Evolutionary conservation across 352 stramenopile species (phyloP).

Genomic region (Aphanomyces astaci): DNA sequence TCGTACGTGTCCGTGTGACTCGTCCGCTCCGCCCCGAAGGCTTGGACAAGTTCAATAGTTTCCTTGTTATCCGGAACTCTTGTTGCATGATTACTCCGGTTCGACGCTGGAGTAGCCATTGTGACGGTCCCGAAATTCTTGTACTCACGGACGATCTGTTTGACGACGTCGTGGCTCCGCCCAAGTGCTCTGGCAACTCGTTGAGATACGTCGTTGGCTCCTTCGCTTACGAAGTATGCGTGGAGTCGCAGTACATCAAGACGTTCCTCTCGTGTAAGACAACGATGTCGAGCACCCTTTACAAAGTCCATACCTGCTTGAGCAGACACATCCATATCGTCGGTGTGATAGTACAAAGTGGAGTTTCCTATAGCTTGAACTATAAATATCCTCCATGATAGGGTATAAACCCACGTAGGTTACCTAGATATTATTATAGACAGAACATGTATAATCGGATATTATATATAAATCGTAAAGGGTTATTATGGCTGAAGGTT

Average conservation of each 20-base stretch:
- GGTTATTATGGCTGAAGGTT: neutral
- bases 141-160: neutral
- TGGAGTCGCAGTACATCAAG: neutral
- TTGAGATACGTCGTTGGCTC: neutral
- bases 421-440: neutral
- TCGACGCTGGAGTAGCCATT: neutral
- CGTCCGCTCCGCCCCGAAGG: neutral
- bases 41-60: neutral
- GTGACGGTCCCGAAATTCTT: neutral
- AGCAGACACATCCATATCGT: neutral
- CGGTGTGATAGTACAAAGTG: neutral
- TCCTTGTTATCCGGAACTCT: neutral
- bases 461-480: neutral
- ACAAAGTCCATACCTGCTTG: neutral
- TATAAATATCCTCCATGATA: neutral
- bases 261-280: neutral
- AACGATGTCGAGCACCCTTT: neutral
- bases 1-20: neutral
- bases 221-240: neutral
- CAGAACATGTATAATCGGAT: neutral
- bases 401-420: neutral
- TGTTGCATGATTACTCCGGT: neutral
- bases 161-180: neutral
- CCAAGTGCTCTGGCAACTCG: neutral
- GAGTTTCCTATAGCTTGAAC: neutral